phyloP scores from a whole-genome alignment of 176 grass and related monocot species.

The Dendrocalamus sinicus region DNA sequence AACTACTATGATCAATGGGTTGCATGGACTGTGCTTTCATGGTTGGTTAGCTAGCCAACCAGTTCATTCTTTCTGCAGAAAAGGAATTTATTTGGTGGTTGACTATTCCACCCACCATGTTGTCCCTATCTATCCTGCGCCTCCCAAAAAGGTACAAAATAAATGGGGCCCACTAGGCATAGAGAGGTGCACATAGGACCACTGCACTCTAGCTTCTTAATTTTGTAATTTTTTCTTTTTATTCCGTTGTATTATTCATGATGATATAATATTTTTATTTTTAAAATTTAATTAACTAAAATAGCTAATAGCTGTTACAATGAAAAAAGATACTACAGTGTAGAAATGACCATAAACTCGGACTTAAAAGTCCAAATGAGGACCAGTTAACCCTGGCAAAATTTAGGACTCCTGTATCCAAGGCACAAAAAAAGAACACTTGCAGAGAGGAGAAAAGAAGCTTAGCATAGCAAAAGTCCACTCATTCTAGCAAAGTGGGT shows the following conservation, averaged over 20 bases:
- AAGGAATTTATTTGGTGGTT: constrained; percentile 29
- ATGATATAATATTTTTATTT: too few relatives aligned
- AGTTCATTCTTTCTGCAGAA: constrained; percentile 39
- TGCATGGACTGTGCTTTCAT: constrained; percentile 35
- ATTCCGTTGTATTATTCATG: too few relatives aligned
- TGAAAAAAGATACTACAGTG: too few relatives aligned
- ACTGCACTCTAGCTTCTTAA: background rate
- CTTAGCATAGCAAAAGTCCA: constrained; percentile 26
- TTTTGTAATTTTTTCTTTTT: too few relatives aligned
- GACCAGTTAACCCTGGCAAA: background rate
- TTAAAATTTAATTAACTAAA: too few relatives aligned
- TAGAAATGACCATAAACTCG: too few relatives aligned
- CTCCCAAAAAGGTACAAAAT: constrained; percentile 20
- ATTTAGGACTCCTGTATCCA: constrained; percentile 14
- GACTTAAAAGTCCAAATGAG: too few relatives aligned
- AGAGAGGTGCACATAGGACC: constrained; percentile 2
- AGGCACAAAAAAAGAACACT: background rate
- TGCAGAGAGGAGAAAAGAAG: background rate
- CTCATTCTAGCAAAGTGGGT: constrained; percentile 26
- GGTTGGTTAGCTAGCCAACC: constrained; percentile 31
- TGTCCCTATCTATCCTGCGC: constrained; percentile 13
- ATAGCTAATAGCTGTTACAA: too few relatives aligned
- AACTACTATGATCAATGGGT: constrained; percentile 33
- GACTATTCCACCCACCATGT: constrained; percentile 15
- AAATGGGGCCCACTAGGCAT: constrained; percentile 24